Base-by-base conservation (phyloP, 2,329 filamentous ascomycete genomes). In the Chalara sp. region DNA sequence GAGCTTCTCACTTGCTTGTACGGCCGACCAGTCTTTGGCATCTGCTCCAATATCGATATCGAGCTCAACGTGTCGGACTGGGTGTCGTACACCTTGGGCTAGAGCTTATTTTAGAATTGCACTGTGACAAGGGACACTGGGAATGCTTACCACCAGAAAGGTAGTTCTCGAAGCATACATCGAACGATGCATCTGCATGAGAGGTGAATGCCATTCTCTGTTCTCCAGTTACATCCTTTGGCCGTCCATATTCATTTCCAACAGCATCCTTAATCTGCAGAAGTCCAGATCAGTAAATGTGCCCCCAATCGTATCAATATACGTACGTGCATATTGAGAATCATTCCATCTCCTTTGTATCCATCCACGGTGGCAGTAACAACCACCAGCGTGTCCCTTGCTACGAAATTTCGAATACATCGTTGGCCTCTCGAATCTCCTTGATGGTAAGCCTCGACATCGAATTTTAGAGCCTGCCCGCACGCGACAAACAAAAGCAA, bases 1-100 rank as follows among this genome's bases (percentile, higher is more conserved):
- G 62, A 99, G 84, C 79, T 97, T 97, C 81, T 99, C 93, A 57
- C 85, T 87, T 52, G 89, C 89, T 73, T 96, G 90, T 68, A 97
- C 95, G 61, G 89, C 89, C 58, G 86, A 90, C 93, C 93, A 99
- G 74, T 99, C 93, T 71, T 95, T 95, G 58, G 93, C 93, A 70
- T 67, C 65, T 7, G 65, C 64, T 35, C 65, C 65, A 53, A 67
- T 67, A 49, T 67, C 64, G 49, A 67, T 65, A 49, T 65, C 65
- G 44, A 67, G 60, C 59, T 67, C 65, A 59, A 96, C 72, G 68
- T 86, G 80, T 59, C 90, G 87, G 65, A 69, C 73, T 47, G 81
- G 68, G 37, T 63, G 47, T 40, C 42, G 29, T n/a, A 63, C 51
- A 37, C 55, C 52, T 30, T 41, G 52, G 30, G 47, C 61, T 63